These are phyloP conservation scores for Fusarium caatingaense DNA, from an alignment of 2,329 filamentous ascomycete species.

Conservation along the genomic window DNA sequence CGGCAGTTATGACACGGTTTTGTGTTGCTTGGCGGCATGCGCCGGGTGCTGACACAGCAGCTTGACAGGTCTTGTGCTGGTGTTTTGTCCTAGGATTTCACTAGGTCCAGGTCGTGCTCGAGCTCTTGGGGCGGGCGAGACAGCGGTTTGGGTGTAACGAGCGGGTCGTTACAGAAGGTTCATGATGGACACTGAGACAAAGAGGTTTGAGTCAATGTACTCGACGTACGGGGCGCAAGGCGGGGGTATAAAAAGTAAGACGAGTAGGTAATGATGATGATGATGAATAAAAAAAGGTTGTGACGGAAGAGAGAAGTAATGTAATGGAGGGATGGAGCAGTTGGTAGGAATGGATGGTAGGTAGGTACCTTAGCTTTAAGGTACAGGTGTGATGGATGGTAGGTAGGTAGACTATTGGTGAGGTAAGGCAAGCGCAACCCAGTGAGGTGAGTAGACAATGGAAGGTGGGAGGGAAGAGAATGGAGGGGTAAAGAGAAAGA, in stretches of 20 bases:
- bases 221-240: neutral
- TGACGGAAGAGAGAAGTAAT: conserved; percentile 24
- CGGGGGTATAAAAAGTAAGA: conserved; percentile 10
- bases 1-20: conserved; percentile 72
- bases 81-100: conserved; percentile 24
- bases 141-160: conserved; percentile 39
- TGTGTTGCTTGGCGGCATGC: conserved; percentile 52
- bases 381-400: neutral
- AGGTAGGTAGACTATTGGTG: neutral
- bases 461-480: conserved; percentile 11
- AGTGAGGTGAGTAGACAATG: neutral
- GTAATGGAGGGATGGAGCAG: conserved; percentile 14
- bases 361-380: conserved; percentile 24
- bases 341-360: conserved; percentile 26
- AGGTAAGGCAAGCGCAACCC: neutral
- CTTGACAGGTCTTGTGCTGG: conserved; percentile 27
- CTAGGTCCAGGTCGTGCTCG: conserved; percentile 36
- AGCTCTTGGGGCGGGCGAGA: conserved; percentile 32
- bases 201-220: conserved; percentile 12
- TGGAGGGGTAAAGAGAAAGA: conserved; percentile 34
- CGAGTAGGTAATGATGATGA: conserved; percentile 10
- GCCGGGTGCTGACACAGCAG: conserved; percentile 46
- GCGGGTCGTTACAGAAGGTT: conserved; percentile 38
- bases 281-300: conserved; percentile 19
- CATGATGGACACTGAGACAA: conserved; percentile 35